Base-by-base conservation (phyloP, 345 rosid genomes). In the Cardamine occulta region DNA sequence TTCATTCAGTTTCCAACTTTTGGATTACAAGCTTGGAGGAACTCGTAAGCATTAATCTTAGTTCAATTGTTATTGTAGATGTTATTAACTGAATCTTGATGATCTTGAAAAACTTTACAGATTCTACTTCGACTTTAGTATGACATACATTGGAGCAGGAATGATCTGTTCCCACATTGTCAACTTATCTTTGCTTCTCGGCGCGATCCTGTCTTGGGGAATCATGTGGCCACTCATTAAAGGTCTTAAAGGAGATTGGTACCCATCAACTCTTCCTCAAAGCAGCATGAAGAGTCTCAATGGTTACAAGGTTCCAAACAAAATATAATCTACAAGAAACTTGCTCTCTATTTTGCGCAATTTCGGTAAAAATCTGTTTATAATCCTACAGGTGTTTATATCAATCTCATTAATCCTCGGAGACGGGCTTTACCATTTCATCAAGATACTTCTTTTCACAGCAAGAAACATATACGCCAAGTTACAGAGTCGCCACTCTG, bases 121-220 rank as follows among this genome's bases (percentile, higher is more conserved):
- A 66, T 93, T 93, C 81, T 93, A 89, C 89, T 93, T 91, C 53
- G 92, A 91, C 80, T 91, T 91, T 81, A 89, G 97, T 70, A 80
- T 80, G 91, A 93, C 97, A 44, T 93, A 93, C 60, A 35, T 93
- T 8, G 96, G 98, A 70, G 98, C 95, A 11, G 98, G 98, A 72
- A 93, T 93, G 98, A 93, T 93, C 47, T 94, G 98, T 78, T 82
- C 97, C 32, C 90, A 94, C 79, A 79, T 86, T 64, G 96, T 94
- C 51, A 94, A 90, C 70, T 60, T 88, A 69, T 94, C 98, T 58
- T 72, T 94, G 79, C 95, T 91, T 74, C 52, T 91, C 24, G 97
- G 98, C 3, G 97, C 95, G 4, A 76, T 94, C 29, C 74, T 91
- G 39, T 94, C 98, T 18, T 91, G 96, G 96, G 97, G 93, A 74